Base-by-base conservation (phyloP, 2,329 filamentous ascomycete genomes). In the Drechslera avenae region DNA sequence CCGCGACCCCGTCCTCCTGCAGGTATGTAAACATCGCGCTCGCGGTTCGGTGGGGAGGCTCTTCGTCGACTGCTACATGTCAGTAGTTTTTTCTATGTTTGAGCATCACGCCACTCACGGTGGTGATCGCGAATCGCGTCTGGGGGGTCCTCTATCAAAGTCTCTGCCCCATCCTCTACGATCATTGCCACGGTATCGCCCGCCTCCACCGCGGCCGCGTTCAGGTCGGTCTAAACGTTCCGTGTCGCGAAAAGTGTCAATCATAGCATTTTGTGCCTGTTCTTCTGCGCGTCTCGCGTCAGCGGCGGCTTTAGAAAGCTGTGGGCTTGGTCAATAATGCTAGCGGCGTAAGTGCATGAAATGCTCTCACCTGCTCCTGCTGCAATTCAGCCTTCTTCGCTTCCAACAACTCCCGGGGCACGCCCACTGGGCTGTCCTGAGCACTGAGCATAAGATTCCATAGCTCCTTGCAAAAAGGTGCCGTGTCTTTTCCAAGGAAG, bases 361-460 rank as follows among this genome's bases (percentile, higher is more conserved):
- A 14, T 26, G 19, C 48, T 23, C 70, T 28, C 73, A 95, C 93
- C 87, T 96, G 96, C 75, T 97, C 91, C 75, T 97, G 91, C 56
- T 94, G 90, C 39, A 99, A 79, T 75, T 99, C 94, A 36, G 90
- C 78, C 76, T 97, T 99, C 80, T 99, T 99, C 0, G 93, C 92
- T 72, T 99, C 94, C 2, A 99, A 78, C 34, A 99, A 81, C 74
- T 97, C 92, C 73, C 96, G 93, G 0, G 94, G 93, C 10, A 99
- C 91, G 46, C 94, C 94, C 70, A 94, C 89, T 0, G 91, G 86
- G 71, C 87, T 96, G 33, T 83, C 80, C 74, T 99, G 94, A 8
- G 91, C 94, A 73, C 92, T 97, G 37, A 99, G 77, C 64, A 93
- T 89, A 14, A 99, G 79, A 52, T 87, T 90, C 94, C 94, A 99